Percentiles rank a stretch among this genome's conserved stretches.
Conservation (phyloP, 164 flowering plant genomes). For the Euptelea pleiosperma region DNA sequence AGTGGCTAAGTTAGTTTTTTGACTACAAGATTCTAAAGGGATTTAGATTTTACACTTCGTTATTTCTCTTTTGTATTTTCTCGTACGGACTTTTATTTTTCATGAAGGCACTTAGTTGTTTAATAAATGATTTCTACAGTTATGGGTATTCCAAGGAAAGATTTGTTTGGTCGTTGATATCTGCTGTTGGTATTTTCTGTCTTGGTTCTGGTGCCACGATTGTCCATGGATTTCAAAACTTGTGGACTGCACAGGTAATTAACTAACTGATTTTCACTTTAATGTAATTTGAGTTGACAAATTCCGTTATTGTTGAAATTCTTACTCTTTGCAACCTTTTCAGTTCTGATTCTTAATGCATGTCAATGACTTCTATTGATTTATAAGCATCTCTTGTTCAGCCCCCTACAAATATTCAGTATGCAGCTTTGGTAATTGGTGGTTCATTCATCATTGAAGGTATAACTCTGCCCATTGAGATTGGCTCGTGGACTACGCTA, state of each 20-base stretch:
- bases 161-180: constrained; percentile 98
- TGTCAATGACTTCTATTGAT: constrained; percentile 14
- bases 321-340: background rate
- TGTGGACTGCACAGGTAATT: constrained; percentile 80
- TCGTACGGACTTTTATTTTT: background rate
- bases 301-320: background rate
- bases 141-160: constrained; percentile 98
- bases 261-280: background rate
- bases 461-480: constrained; percentile 18
- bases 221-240: constrained; percentile 89
- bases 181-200: constrained; percentile 98
- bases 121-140: constrained; percentile 33
- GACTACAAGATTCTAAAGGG: too few relatives aligned
- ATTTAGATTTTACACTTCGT: background rate
- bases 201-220: constrained; percentile 99
- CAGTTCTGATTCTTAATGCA: constrained; percentile 3
- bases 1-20: too few relatives aligned
- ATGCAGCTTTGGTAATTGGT: constrained; percentile 92
- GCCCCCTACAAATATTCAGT: constrained; percentile 74
- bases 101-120: background rate
- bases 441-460: constrained; percentile 96
- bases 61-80: background rate
- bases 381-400: constrained; percentile 32
- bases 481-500: background rate
- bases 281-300: background rate